These are phyloP conservation scores for Myxozyma udenii DNA, from an alignment of 805 yeast species.

Conservation along the genomic window DNA sequence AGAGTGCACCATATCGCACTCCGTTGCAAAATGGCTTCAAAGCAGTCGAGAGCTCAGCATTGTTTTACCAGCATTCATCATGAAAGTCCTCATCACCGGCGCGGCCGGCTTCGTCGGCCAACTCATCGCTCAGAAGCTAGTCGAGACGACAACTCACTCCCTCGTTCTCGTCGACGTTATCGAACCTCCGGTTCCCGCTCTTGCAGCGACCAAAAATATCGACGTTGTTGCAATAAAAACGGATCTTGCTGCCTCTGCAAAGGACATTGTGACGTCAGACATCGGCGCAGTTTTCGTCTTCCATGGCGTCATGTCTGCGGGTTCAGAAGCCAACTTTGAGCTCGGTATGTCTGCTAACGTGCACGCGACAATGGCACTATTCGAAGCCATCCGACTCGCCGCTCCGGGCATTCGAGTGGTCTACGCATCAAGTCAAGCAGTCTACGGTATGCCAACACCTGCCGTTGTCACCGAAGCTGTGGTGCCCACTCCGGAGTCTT, in stretches of 20 bases:
- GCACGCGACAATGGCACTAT: constrained; percentile 31
- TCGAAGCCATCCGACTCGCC: constrained; percentile 26
- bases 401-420: constrained; percentile 25
- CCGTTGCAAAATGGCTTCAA: too few relatives aligned
- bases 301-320: constrained; percentile 35
- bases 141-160: constrained; percentile 11
- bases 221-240: constrained; percentile 27
- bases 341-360: constrained; percentile 33
- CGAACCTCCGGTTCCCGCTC: constrained; percentile 25
- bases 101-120: constrained; percentile 34
- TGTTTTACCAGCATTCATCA: constrained; percentile 2
- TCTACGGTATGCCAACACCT: constrained; percentile 32
- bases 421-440: constrained; percentile 32
- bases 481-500: constrained; percentile 32
- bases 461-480: constrained; percentile 28
- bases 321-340: constrained; percentile 33
- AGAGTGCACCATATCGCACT: too few relatives aligned
- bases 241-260: constrained; percentile 25
- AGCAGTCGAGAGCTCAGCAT: too few relatives aligned
- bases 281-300: constrained; percentile 28
- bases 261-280: constrained; percentile 10
- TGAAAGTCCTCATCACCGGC: constrained; percentile 32
- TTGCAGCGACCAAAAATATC: constrained; percentile 16
- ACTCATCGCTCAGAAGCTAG: constrained; percentile 29
- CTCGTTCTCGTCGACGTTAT: constrained; percentile 31